phyloP scores from a whole-genome alignment of 1,139 yeast species.

The Debaryomyces nepalensis region DNA sequence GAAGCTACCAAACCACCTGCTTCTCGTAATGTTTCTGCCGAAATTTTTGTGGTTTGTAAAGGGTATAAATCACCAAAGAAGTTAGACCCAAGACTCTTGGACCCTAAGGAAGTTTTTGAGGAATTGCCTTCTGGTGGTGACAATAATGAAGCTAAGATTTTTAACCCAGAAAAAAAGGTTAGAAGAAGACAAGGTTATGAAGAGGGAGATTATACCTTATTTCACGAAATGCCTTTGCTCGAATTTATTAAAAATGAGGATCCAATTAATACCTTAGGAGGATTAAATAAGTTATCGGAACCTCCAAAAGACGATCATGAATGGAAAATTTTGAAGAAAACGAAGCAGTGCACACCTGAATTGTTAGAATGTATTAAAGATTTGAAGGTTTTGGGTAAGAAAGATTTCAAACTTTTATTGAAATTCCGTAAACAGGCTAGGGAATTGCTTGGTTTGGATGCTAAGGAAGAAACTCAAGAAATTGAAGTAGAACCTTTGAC shows the following conservation, averaged over 20 bases:
- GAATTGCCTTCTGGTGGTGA: constrained; percentile 77
- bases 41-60: constrained; percentile 94
- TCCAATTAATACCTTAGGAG: constrained; percentile 83
- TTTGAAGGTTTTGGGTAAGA: constrained; percentile 89
- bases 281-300: constrained; percentile 57
- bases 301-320: constrained; percentile 67
- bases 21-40: constrained; percentile 98
- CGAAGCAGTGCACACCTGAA: constrained; percentile 79
- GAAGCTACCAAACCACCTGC: constrained; percentile 99
- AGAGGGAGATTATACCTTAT: constrained; percentile 84
- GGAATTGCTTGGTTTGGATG: constrained; percentile 72
- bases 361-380: constrained; percentile 84
- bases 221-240: constrained; percentile 72
- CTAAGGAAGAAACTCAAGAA: constrained; percentile 50
- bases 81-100: constrained; percentile 88
- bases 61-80: constrained; percentile 96
- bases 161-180: constrained; percentile 88
- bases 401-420: constrained; percentile 82
- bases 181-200: constrained; percentile 97
- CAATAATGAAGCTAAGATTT: constrained; percentile 91
- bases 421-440: constrained; percentile 91
- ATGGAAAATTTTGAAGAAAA: constrained; percentile 69
- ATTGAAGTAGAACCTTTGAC: constrained; percentile 72
- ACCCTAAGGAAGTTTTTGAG: constrained; percentile 92
- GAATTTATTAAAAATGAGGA: constrained; percentile 82